Percentiles rank a stretch among this genome's conserved stretches.
phyloP scores from a whole-genome alignment of 371 early-diverging fungal species.

The Mucor lusitanicus region DNA sequence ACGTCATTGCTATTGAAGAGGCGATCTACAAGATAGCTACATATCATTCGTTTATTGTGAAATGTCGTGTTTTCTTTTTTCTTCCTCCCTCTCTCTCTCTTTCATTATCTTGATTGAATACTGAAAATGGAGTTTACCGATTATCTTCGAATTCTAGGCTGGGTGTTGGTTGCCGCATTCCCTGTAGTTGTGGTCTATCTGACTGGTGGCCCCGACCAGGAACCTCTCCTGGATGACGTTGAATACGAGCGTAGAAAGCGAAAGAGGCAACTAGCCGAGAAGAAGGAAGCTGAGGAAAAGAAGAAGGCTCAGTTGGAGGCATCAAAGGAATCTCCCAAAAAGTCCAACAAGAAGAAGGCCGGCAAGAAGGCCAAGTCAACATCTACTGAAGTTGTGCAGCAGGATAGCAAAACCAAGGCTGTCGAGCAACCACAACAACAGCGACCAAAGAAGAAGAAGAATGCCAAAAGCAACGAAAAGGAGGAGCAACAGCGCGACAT shows the following conservation, averaged over 20 bases:
- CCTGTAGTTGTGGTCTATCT: conserved; percentile 17
- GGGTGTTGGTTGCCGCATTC: conserved; percentile 7
- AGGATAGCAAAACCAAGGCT: background rate
- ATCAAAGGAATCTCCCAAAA: conserved; percentile 1
- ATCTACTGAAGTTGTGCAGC: background rate
- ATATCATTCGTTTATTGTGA: background rate
- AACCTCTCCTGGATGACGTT: conserved; percentile 5
- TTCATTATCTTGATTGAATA: background rate
- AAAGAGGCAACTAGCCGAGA: conserved; percentile 4
- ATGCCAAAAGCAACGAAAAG: background rate
- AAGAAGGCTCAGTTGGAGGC: background rate
- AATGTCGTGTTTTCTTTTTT: background rate
- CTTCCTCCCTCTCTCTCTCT: background rate
- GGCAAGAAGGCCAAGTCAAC: conserved; percentile 8
- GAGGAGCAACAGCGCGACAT: background rate
- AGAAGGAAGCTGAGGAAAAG: conserved; percentile 11
- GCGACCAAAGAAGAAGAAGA: background rate
- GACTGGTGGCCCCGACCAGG: conserved; percentile 17
- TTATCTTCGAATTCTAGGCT: conserved; percentile 7
- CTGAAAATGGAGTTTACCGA: background rate
- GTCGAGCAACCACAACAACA: background rate
- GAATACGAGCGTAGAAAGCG: conserved; percentile 14
- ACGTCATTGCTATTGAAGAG: conserved; percentile 4
- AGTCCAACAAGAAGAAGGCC: conserved; percentile 22
- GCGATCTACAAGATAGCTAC: background rate